Evolutionary conservation across 2,329 filamentous ascomycete species (phyloP).

Genomic region (Colletotrichum kahawae): DNA sequence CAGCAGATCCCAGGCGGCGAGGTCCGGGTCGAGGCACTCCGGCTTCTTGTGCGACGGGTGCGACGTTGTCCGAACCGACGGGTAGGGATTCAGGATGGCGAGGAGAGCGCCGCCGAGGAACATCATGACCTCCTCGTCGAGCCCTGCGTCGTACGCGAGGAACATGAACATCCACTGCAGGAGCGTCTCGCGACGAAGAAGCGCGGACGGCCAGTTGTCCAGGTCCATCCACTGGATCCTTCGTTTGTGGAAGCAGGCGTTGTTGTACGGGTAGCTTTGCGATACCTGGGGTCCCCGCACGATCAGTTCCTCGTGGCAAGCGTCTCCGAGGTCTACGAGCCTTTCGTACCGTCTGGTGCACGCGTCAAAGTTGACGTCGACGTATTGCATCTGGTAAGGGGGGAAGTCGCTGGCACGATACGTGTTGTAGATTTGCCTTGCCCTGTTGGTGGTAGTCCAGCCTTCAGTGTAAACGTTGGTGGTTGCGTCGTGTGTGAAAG

Average conservation of each 20-base stretch:
- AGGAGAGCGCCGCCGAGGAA: background rate
- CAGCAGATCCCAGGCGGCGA: background rate
- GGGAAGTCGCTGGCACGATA: background rate
- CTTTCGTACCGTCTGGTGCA: background rate
- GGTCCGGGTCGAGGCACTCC: background rate
- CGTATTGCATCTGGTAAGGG: background rate
- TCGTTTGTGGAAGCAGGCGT: background rate
- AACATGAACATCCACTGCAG: conserved; percentile 1
- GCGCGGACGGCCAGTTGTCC: background rate
- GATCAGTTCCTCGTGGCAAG: background rate
- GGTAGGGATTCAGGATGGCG: conserved; percentile 16
- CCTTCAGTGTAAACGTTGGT: background rate
- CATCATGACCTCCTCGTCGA: conserved; percentile 9
- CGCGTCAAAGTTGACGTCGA: background rate
- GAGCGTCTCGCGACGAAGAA: background rate
- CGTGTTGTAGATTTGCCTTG: background rate
- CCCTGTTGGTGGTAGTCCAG: background rate
- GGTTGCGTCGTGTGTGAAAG: background rate
- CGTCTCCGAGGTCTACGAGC: background rate
- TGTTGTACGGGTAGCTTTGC: background rate
- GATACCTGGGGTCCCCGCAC: background rate
- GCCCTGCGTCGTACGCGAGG: conserved; percentile 5
- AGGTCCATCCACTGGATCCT: background rate
- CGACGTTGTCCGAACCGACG: background rate
- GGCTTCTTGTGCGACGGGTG: background rate